Conservation (phyloP, 805 yeast species). For the Komagataella pastoris region DNA sequence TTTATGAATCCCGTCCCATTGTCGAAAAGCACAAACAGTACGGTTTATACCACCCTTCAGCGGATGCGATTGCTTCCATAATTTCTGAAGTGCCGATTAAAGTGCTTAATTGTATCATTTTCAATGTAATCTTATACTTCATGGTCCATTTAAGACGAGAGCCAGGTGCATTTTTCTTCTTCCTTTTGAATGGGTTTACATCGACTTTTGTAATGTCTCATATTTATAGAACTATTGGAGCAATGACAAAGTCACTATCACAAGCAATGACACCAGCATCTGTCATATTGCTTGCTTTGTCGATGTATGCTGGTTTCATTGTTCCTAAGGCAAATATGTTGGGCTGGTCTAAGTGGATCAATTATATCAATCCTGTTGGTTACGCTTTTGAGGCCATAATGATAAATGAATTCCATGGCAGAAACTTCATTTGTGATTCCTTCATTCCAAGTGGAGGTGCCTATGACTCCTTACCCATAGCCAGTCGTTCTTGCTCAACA, state of each 20-base stretch:
- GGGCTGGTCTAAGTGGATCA: constrained; percentile 39
- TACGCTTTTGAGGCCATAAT: constrained; percentile 32
- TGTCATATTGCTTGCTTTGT: constrained; percentile 22
- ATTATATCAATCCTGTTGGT: constrained; percentile 28
- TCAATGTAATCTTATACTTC: constrained; percentile 38
- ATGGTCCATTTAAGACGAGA: constrained; percentile 36
- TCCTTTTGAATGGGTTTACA: constrained; percentile 25
- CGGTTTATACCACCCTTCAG: constrained; percentile 47
- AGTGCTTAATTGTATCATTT: constrained; percentile 25
- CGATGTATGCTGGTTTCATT: constrained; percentile 32
- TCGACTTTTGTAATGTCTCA: constrained; percentile 44
- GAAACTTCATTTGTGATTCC: constrained; percentile 22
- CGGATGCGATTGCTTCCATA: constrained; percentile 42
- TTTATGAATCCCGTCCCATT: constrained; percentile 36
- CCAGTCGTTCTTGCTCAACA: constrained; percentile 31
- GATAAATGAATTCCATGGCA: constrained; percentile 29
- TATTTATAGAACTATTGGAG: constrained; percentile 28
- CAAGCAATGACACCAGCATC: constrained; percentile 32
- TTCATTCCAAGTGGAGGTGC: constrained; percentile 31
- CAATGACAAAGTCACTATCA: constrained; percentile 18
- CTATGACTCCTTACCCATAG: constrained; percentile 12
- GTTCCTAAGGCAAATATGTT: constrained; percentile 30
- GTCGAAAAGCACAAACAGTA: constrained; percentile 46
- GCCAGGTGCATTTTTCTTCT: constrained; percentile 45
- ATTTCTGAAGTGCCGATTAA: constrained; percentile 42